Evolutionary conservation across 305 asterid species (phyloP).

Genomic region (Solanum aculeatissimum): DNA sequence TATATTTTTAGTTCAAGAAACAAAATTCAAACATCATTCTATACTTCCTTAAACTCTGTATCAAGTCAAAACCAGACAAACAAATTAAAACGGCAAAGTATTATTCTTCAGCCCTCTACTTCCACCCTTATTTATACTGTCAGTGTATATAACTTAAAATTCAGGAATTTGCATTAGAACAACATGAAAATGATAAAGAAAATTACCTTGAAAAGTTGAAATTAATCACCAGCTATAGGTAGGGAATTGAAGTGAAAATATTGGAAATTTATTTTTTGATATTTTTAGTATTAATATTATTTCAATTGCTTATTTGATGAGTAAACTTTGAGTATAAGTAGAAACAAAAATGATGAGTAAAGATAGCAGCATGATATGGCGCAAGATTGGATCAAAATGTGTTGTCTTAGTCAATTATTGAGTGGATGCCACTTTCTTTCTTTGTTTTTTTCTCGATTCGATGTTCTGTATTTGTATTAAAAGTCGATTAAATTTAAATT

Average conservation of each 20-base stretch:
- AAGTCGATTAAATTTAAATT: background rate
- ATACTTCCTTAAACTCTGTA: no score
- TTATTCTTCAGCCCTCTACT: no score
- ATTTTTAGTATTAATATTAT: background rate
- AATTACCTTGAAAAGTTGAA: background rate
- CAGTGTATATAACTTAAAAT: background rate
- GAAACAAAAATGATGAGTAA: background rate
- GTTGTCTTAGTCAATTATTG: background rate
- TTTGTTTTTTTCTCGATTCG: background rate
- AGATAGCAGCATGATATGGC: background rate
- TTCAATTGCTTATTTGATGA: background rate
- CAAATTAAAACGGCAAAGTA: no score
- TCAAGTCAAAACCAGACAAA: no score
- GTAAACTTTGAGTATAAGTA: background rate
- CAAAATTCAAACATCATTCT: no score
- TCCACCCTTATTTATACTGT: background rate
- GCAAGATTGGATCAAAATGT: background rate
- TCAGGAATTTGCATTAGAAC: background rate
- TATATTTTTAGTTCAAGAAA: no score
- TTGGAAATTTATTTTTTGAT: background rate
- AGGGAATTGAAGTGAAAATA: background rate
- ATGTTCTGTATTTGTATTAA: background rate
- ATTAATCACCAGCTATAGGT: background rate
- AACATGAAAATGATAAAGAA: background rate
- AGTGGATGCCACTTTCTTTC: background rate